Base-by-base conservation (phyloP, 2,329 filamentous ascomycete genomes). In the Arthroderma uncinatum region DNA sequence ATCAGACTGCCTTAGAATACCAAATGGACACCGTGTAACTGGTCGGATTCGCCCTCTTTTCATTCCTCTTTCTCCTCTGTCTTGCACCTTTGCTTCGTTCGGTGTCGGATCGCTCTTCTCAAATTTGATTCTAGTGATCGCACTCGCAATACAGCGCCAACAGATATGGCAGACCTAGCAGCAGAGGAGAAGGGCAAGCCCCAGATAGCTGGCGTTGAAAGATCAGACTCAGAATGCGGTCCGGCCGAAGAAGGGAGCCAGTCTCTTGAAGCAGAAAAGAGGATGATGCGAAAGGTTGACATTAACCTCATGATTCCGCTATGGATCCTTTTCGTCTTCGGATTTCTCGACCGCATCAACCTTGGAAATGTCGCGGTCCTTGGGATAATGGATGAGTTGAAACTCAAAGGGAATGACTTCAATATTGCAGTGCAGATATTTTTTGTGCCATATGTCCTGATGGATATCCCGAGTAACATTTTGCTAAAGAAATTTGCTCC, bases 351-450 rank as follows among this genome's bases (percentile, higher is more conserved):
- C 36, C 58, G 64, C 9, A 62, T 63, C 44, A 48, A 30, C 23
- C 44, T 48, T 28, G 64, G 64, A 6, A 67, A 66, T 52, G 64
- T 62, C 16, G 58, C 50, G 12, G 59, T 65, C 21, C 47, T 63
- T 16, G 64, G 64, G 1, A 62, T 66, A 30, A 58, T 61, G 23
- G 16, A 58, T 14, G 64, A 65, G 25, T 57, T 65, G 23, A 50
- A 63, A 7, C 58, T 65, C 25, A 28, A 50, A 2, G 65, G 64
- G 4, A 62, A 65, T 23, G 63, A 70, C 21, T 72, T 70, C 66
- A 71, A 70, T 55, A 66, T 70, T 55, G 68, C 69, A 2, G 60
- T 75, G 55, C 69, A 69, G 8, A 64, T 65, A 4, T 67, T 67
- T 60, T 68, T 67, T 55, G 60, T 66, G 9, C 63, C 65, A 5